phyloP scores from a whole-genome alignment of 768 basidiomycete genomes.

The Suillus hirtellus region DNA sequence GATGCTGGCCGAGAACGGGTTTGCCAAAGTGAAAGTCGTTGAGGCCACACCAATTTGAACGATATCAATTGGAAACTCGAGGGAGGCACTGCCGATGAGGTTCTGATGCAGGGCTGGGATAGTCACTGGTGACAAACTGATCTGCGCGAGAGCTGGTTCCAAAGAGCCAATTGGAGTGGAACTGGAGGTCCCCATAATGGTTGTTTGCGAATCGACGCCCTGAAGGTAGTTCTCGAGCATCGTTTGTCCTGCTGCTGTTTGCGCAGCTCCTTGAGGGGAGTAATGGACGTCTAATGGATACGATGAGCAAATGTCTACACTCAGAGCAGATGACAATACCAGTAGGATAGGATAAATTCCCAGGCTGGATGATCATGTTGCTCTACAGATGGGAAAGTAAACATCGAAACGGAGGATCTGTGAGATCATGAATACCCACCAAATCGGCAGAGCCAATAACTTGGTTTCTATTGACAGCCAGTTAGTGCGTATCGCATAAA shows the following conservation, averaged over 20 bases:
- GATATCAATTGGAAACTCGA: conserved; percentile 64
- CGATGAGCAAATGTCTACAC: neutral
- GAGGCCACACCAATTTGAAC: conserved; percentile 59
- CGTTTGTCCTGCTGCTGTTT: conserved; percentile 48
- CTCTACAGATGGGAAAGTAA: conserved; percentile 32
- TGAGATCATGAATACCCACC: conserved; percentile 31
- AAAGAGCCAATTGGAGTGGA: conserved; percentile 65
- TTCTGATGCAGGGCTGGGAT: conserved; percentile 67
- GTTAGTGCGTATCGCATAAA: conserved; percentile 7
- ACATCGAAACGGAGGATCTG: neutral
- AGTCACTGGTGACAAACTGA: conserved; percentile 57
- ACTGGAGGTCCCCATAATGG: conserved; percentile 52
- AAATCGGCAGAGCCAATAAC: conserved; percentile 61
- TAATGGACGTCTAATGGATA: conserved; percentile 53
- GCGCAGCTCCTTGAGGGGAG: conserved; percentile 53
- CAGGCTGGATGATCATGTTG: conserved; percentile 59
- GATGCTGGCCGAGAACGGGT: conserved; percentile 75
- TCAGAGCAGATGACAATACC: conserved; percentile 31
- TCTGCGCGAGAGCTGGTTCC: conserved; percentile 58
- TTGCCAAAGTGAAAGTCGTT: conserved; percentile 56
- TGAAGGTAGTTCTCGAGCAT: conserved; percentile 72
- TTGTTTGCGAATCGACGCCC: conserved; percentile 54
- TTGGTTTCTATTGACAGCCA: conserved; percentile 39
- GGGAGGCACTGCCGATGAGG: conserved; percentile 53
- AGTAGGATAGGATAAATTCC: conserved; percentile 55